phyloP scores from a whole-genome alignment of 1,139 yeast genomes.

The Nakaseomyces kungkrabaensis region DNA sequence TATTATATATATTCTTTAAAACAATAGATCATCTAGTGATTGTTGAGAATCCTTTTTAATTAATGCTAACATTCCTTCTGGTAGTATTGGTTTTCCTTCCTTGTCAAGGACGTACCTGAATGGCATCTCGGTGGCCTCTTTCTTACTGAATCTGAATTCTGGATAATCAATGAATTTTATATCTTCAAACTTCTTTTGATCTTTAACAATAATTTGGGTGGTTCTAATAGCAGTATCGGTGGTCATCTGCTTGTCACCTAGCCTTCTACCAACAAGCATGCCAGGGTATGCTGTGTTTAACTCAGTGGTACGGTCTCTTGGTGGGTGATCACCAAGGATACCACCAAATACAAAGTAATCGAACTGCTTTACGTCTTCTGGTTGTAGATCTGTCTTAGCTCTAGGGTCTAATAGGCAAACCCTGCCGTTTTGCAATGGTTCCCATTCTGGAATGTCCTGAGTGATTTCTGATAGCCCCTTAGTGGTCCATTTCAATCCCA shows the following conservation, averaged over 20 bases:
- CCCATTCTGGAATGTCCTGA: constrained; percentile 21
- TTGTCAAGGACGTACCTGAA: constrained; percentile 65
- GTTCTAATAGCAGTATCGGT: constrained; percentile 95
- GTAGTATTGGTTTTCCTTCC: constrained; percentile 66
- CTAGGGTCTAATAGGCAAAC: constrained; percentile 87
- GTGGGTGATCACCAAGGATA: constrained; percentile 92
- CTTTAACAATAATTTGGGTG: constrained; percentile 64
- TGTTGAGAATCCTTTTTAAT: constrained; percentile 79
- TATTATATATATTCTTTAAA: neutral
- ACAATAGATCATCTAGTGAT: constrained; percentile 44
- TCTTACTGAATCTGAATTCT: constrained; percentile 75
- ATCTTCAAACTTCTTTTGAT: constrained; percentile 47
- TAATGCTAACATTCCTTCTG: constrained; percentile 81
- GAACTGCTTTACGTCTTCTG: constrained; percentile 53
- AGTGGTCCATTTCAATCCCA: constrained; percentile 77
- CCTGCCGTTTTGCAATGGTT: constrained; percentile 33
- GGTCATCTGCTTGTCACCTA: constrained; percentile 89
- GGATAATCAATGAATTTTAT: constrained; percentile 87
- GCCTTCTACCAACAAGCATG: constrained; percentile 63
- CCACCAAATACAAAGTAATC: constrained; percentile 95
- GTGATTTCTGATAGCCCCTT: constrained; percentile 50
- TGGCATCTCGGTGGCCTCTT: constrained; percentile 97
- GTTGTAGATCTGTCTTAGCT: constrained; percentile 62
- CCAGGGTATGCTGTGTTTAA: constrained; percentile 62
- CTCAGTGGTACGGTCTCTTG: constrained; percentile 90